Percentiles rank a stretch among this genome's conserved stretches.
These are phyloP conservation scores for Salvia miltiorrhiza DNA, from an alignment of 257 asterid species.

Conservation along the genomic window DNA sequence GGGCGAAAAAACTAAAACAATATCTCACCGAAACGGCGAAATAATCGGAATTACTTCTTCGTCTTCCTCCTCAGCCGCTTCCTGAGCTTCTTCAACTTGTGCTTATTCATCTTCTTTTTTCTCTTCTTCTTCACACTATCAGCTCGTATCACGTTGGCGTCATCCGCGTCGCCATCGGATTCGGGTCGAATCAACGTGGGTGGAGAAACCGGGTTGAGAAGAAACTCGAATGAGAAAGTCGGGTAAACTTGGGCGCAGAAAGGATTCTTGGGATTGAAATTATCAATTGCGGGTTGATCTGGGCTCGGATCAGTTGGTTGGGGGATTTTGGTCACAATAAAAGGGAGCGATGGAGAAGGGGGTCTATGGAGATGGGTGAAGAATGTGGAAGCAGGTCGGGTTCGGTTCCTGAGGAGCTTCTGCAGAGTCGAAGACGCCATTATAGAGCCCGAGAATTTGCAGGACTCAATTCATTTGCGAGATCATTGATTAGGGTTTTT, in stretches of 20 bases:
- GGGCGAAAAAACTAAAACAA: not conserved
- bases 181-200: conserved; percentile 22
- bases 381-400: conserved; percentile 37
- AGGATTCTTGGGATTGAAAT: conserved; percentile 17
- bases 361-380: conserved; percentile 28
- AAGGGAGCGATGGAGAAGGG: conserved; percentile 25
- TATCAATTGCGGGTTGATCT: conserved; percentile 15
- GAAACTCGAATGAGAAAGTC: conserved; percentile 46
- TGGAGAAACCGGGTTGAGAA: conserved; percentile 44
- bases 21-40: conserved; percentile 30
- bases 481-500: conserved; percentile 30
- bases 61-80: conserved; percentile 67
- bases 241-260: conserved; percentile 37
- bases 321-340: conserved; percentile 18
- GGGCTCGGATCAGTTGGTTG: conserved; percentile 15
- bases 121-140: conserved; percentile 93
- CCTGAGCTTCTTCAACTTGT: conserved; percentile 77
- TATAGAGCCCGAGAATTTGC: not conserved
- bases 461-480: conserved; percentile 8
- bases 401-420: conserved; percentile 43
- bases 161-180: conserved; percentile 36
- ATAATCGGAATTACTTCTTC: conserved; percentile 36
- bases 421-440: conserved; percentile 51
- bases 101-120: conserved; percentile 88
- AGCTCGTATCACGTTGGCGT: conserved; percentile 49